Evolutionary conservation across 352 stramenopile genomes (phyloP).

Genomic region (Globisporangium perplexum): DNA sequence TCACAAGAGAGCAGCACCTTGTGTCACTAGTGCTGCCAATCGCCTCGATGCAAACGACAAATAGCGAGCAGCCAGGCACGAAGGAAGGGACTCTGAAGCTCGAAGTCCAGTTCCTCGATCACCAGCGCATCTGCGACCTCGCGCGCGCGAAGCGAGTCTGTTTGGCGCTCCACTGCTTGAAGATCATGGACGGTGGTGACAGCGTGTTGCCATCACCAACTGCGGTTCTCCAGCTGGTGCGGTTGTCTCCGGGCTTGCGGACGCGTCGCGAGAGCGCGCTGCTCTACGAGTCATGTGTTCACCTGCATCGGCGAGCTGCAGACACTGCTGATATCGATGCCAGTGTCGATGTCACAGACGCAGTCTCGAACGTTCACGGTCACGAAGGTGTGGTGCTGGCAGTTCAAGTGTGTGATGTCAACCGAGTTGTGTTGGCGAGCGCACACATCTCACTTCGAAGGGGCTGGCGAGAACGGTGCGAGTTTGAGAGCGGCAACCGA

Average conservation of each 20-base stretch:
- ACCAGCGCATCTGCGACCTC: neutral
- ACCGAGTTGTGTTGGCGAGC: conserved; percentile 12
- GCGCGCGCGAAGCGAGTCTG: conserved; percentile 8
- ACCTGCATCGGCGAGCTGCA: neutral
- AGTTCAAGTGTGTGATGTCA: conserved; percentile 17
- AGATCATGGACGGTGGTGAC: neutral
- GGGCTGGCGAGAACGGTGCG: conserved; percentile 19
- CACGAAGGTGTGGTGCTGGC: conserved; percentile 14
- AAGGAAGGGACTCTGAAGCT: conserved; percentile 19
- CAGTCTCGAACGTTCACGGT: conserved; percentile 1
- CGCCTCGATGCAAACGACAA: neutral
- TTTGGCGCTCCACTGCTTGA: conserved; percentile 21
- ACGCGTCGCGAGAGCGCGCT: neutral
- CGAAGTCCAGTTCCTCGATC: conserved; percentile 29
- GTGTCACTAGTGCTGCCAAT: conserved; percentile 26
- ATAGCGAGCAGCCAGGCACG: neutral
- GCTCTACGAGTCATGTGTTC: conserved; percentile 3
- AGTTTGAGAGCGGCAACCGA: neutral
- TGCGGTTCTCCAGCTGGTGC: conserved; percentile 1
- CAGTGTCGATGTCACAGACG: conserved; percentile 17
- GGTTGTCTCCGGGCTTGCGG: neutral
- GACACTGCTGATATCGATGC: conserved; percentile 11
- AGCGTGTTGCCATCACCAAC: neutral
- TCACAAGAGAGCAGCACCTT: conserved; percentile 22
- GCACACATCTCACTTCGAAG: conserved; percentile 26